Evolutionary conservation across 768 basidiomycete species (phyloP).

Genomic region (Termitomyces bulborhizus): DNA sequence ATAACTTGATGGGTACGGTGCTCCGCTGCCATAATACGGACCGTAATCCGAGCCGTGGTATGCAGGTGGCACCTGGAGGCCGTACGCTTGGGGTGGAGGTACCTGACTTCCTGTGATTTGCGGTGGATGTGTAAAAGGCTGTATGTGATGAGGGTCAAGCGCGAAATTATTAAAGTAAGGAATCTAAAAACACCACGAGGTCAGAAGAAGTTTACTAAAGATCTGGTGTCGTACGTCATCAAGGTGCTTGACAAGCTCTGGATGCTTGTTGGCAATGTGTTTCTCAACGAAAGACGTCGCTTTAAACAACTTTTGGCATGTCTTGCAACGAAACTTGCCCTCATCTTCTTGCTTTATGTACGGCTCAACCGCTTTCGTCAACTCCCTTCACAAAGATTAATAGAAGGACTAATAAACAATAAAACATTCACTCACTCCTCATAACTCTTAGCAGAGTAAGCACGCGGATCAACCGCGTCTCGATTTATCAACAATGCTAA

Average conservation of each 20-base stretch:
- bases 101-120: slow-evolving; percentile 57
- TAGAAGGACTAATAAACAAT: not conserved
- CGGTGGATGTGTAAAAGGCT: slow-evolving; percentile 79
- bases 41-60: slow-evolving; percentile 32
- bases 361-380: slow-evolving; percentile 71
- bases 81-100: slow-evolving; percentile 82
- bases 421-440: slow-evolving; percentile 59
- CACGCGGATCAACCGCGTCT: slow-evolving; percentile 75
- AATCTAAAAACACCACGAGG: slow-evolving; percentile 39
- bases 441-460: slow-evolving; percentile 84
- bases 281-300: slow-evolving; percentile 96
- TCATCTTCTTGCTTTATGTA: slow-evolving; percentile 94
- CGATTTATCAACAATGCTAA: slow-evolving; percentile 74
- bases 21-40: slow-evolving; percentile 25
- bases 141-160: slow-evolving; percentile 90
- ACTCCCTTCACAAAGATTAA: slow-evolving; percentile 49
- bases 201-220: slow-evolving; percentile 6
- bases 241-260: slow-evolving; percentile 74
- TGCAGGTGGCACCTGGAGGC: slow-evolving; percentile 57
- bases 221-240: slow-evolving; percentile 62
- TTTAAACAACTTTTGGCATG: slow-evolving; percentile 96
- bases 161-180: slow-evolving; percentile 95
- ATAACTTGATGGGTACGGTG: slow-evolving; percentile 31
- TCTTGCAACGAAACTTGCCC: slow-evolving; percentile 94
- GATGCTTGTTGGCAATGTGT: slow-evolving; percentile 93